Conservation (phyloP, 2,329 filamentous ascomycete species). For the Colletotrichum incanum region DNA sequence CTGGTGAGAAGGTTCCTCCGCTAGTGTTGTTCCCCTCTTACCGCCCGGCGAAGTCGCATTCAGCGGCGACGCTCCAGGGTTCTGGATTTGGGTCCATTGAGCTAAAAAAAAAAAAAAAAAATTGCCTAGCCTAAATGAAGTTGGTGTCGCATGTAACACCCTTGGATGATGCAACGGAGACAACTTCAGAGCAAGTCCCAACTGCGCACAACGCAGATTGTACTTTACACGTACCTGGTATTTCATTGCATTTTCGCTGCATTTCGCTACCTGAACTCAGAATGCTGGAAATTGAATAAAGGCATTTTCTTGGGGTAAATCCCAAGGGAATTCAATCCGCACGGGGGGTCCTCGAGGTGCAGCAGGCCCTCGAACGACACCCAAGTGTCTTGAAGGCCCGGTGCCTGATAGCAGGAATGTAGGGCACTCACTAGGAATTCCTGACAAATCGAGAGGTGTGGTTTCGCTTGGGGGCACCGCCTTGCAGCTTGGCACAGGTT, state of each 20-base stretch:
- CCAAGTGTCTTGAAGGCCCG: background rate
- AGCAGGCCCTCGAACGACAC: background rate
- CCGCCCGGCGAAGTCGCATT: background rate
- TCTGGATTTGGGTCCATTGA: background rate
- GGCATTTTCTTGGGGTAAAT: background rate
- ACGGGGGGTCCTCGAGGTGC: background rate
- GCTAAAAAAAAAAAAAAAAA: too few species aligned
- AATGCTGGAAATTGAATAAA: background rate
- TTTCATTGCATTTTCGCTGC: background rate
- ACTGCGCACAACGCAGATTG: background rate
- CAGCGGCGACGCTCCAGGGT: background rate
- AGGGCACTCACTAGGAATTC: background rate
- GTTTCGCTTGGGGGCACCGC: too few species aligned
- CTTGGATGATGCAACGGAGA: background rate
- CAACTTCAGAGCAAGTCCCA: background rate
- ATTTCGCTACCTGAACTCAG: background rate
- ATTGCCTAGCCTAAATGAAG: background rate
- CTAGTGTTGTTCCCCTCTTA: background rate
- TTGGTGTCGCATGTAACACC: background rate
- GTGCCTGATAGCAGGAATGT: slow-evolving; percentile 4
- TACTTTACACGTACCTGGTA: background rate
- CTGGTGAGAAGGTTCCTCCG: background rate
- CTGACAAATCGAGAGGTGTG: background rate
- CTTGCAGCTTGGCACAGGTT: background rate
- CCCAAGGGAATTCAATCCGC: too few species aligned